Conservation (phyloP, 768 basidiomycete species). For the Naganishia antarctica region DNA sequence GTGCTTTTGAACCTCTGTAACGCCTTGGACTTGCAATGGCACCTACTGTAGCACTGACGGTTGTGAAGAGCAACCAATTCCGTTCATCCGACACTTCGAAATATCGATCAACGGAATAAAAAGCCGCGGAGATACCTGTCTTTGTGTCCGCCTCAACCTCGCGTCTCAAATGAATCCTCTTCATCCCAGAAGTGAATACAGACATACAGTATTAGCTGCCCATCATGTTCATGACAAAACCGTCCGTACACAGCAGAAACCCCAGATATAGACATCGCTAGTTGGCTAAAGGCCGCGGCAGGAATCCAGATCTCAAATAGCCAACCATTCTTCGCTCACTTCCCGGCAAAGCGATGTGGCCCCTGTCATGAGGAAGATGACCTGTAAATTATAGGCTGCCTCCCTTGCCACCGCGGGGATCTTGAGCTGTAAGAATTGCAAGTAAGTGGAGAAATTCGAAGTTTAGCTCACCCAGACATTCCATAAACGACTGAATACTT, state of each 20-base stretch:
- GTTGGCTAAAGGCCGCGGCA: too few relatives aligned
- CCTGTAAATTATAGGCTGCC: slow-evolving; percentile 79
- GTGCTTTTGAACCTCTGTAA: too few relatives aligned
- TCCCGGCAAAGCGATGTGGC: slow-evolving; percentile 65
- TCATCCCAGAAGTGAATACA: too few relatives aligned
- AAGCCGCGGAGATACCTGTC: background rate
- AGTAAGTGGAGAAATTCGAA: background rate
- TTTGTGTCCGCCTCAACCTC: background rate
- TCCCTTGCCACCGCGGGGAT: slow-evolving; percentile 61
- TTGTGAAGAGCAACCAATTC: too few relatives aligned
- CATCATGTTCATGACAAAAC: too few relatives aligned
- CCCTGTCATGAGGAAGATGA: slow-evolving; percentile 75
- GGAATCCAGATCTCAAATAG: slow-evolving; percentile 51
- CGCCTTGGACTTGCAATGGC: too few relatives aligned
- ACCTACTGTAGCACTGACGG: too few relatives aligned
- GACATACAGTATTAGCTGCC: too few relatives aligned
- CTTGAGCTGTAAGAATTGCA: slow-evolving; percentile 48
- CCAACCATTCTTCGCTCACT: slow-evolving; percentile 76
- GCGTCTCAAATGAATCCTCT: too few relatives aligned
- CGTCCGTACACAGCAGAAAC: too few relatives aligned
- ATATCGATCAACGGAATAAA: background rate
- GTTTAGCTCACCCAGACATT: background rate
- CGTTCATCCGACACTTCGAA: background rate
- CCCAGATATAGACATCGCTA: too few relatives aligned
- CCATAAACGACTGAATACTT: slow-evolving; percentile 25